phyloP scores from a whole-genome alignment of 805 yeast species.

The Starmerella potacharoeniae region DNA sequence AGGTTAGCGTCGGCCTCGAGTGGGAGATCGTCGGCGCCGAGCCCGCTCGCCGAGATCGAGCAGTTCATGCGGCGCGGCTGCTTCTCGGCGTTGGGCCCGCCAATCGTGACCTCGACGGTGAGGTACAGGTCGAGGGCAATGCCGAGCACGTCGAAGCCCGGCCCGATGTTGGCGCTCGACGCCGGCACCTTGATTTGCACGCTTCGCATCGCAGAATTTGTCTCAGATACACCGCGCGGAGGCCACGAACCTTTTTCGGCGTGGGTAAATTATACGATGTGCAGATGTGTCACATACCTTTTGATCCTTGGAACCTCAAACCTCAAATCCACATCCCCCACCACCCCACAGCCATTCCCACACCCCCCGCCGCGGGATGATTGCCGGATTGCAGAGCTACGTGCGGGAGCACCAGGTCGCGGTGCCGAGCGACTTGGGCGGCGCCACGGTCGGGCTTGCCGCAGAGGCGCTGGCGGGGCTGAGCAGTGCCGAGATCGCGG shows the following conservation, averaged over 20 bases:
- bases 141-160: conserved; percentile 95
- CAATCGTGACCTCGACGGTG: conserved; percentile 57
- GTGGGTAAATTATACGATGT: background rate
- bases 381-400: conserved; percentile 20
- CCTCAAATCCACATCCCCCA: background rate
- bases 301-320: background rate
- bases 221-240: background rate
- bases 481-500: conserved; percentile 15
- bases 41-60: conserved; percentile 55
- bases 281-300: background rate
- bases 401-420: conserved; percentile 19
- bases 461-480: conserved; percentile 18
- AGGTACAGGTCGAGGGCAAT: conserved; percentile 71
- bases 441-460: conserved; percentile 18
- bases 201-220: conserved; percentile 14
- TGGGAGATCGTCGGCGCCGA: conserved; percentile 76
- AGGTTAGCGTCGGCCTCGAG: conserved; percentile 64
- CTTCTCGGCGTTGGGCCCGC: conserved; percentile 34
- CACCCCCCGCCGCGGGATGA: conserved; percentile 13
- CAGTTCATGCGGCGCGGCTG: conserved; percentile 43
- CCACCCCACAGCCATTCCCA: background rate
- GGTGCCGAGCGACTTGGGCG: conserved; percentile 15
- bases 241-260: background rate
- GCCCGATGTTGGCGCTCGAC: conserved; percentile 95
- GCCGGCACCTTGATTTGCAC: conserved; percentile 51